These are phyloP conservation scores for Phtheirospermum japonicum DNA, from an alignment of 257 asterid genomes.

Conservation along the genomic window DNA sequence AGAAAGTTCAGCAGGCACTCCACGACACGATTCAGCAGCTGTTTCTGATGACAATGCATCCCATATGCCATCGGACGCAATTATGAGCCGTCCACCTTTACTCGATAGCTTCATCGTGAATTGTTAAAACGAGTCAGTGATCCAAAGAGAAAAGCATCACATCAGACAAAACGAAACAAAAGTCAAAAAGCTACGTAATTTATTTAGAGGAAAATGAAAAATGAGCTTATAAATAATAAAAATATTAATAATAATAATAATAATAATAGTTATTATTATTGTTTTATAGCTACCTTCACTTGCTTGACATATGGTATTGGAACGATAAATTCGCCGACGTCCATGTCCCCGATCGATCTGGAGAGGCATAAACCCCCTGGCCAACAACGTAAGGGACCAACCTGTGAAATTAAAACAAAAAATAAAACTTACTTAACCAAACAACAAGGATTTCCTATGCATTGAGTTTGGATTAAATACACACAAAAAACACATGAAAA, in stretches of 20 bases:
- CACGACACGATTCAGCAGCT: constrained; percentile 74
- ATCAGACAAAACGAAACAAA: neutral
- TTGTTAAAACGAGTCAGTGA: constrained; percentile 11
- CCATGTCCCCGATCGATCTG: constrained; percentile 76
- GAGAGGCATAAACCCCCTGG: constrained; percentile 84
- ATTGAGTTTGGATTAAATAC: no score
- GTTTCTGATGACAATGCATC: constrained; percentile 71
- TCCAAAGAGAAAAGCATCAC: neutral
- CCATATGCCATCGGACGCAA: constrained; percentile 93
- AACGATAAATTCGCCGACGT: constrained; percentile 70
- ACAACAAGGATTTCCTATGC: neutral
- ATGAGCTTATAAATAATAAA: neutral
- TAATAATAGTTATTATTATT: neutral
- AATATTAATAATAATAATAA: neutral
- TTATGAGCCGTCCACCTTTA: constrained; percentile 76
- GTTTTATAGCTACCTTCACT: constrained; percentile 50
- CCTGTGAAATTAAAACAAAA: constrained; percentile 30
- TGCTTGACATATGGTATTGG: constrained; percentile 76
- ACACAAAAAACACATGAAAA: no score
- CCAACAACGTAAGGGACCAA: constrained; percentile 83
- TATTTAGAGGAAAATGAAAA: neutral
- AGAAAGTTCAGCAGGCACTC: constrained; percentile 78
- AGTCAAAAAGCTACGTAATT: neutral
- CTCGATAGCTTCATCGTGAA: constrained; percentile 46
- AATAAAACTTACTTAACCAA: neutral